Conservation (phyloP, 495 filamentous ascomycete species). For the Penicillium cinerascens region DNA sequence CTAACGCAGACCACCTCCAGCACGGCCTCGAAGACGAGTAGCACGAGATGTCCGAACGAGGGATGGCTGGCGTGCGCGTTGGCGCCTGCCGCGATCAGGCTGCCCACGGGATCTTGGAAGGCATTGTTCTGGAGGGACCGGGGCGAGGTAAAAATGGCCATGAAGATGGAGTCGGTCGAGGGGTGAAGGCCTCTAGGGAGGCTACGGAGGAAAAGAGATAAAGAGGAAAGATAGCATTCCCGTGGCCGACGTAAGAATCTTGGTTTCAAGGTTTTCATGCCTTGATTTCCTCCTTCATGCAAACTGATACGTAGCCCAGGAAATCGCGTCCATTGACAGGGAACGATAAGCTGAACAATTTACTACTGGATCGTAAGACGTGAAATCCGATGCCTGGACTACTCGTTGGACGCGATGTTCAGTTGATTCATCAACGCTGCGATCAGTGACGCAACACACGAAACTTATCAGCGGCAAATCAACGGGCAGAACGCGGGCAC, state of each 20-base stretch:
- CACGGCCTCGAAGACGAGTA: conserved; percentile 94
- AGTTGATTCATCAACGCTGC: neutral
- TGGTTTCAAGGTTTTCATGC: neutral
- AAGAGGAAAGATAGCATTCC: conserved; percentile 3
- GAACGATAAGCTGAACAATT: neutral
- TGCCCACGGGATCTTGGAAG: conserved; percentile 30
- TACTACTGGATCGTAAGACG: neutral
- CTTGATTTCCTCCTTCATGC: neutral
- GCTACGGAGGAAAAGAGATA: no score
- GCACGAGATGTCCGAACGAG: conserved; percentile 67
- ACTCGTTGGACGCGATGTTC: neutral
- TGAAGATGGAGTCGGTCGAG: conserved; percentile 19
- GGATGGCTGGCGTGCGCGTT: conserved; percentile 52
- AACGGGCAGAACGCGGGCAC: neutral
- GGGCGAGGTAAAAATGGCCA: conserved; percentile 57
- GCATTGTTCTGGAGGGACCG: conserved; percentile 59
- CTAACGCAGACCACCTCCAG: conserved; percentile 94
- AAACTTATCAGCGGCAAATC: conserved; percentile 4
- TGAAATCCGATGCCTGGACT: neutral
- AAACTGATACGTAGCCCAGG: neutral
- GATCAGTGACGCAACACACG: conserved; percentile 4
- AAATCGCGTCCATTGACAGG: neutral
- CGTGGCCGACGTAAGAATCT: conserved; percentile 5
- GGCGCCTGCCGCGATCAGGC: conserved; percentile 25
- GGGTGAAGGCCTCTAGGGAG: conserved; percentile 1